These are phyloP conservation scores for Inga oerstediana DNA, from an alignment of 306 rosid species.

Conservation along the genomic window DNA sequence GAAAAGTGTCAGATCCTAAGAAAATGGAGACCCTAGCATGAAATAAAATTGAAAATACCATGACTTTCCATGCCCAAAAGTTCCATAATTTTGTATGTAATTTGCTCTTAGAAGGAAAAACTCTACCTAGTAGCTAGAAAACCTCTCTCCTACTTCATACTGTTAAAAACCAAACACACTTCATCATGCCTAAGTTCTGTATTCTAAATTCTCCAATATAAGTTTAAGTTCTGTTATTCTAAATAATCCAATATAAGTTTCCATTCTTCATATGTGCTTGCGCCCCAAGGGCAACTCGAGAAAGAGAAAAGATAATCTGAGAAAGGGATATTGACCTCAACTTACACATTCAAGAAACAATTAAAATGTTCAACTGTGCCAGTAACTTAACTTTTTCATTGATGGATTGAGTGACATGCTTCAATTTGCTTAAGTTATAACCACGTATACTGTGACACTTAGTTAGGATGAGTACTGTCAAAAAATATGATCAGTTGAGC, in stretches of 20 bases:
- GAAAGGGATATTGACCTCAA: not conserved
- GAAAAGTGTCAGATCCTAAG: too few relatives aligned
- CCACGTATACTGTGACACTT: not conserved
- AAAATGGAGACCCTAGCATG: too few relatives aligned
- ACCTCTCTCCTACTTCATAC: too few relatives aligned
- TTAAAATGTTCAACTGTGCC: not conserved
- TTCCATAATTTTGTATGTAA: too few relatives aligned
- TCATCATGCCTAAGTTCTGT: too few relatives aligned
- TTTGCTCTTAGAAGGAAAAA: too few relatives aligned
- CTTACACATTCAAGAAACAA: not conserved
- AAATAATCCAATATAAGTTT: not conserved
- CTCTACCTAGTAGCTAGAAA: too few relatives aligned
- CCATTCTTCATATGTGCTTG: not conserved
- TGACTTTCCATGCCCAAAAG: too few relatives aligned
- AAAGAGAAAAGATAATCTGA: not conserved
- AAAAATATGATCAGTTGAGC: constrained; percentile 15
- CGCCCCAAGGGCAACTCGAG: not conserved
- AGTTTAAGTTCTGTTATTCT: not conserved
- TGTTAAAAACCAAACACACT: too few relatives aligned
- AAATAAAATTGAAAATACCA: too few relatives aligned
- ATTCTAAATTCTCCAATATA: not conserved
- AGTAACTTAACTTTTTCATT: constrained; percentile 9
- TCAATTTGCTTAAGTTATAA: constrained; percentile 10
- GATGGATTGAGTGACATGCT: not conserved
- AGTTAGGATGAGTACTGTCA: constrained; percentile 1